phyloP scores from a whole-genome alignment of 192 early-diverging fungal species.

The Backusella westeae region DNA sequence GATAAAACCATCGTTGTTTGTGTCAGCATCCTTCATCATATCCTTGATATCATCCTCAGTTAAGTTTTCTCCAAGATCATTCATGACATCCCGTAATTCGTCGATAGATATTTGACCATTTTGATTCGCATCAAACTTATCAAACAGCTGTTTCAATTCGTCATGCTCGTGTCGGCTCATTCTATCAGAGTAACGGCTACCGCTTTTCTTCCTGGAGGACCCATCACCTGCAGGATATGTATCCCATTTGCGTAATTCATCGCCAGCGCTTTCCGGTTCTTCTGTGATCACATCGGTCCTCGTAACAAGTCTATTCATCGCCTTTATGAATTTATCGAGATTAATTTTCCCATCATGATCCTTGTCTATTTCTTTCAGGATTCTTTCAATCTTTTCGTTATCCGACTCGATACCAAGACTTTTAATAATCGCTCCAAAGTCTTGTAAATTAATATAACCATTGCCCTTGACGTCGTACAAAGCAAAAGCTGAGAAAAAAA shows the following conservation, averaged over 20 bases:
- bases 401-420: constrained; percentile 12
- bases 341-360: constrained; percentile 17
- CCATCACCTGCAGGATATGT: not conserved
- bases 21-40: constrained; percentile 37
- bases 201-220: not conserved
- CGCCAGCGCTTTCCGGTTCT: not conserved
- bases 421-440: constrained; percentile 9
- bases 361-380: constrained; percentile 5
- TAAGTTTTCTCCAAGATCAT: constrained; percentile 21
- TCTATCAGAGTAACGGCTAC: not conserved
- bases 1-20: constrained; percentile 34
- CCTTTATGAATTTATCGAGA: constrained; percentile 19
- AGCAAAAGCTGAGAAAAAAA: constrained; percentile 7
- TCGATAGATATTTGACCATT: constrained; percentile 27
- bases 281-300: not conserved
- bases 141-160: constrained; percentile 24
- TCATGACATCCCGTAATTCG: constrained; percentile 30
- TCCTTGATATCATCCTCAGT: constrained; percentile 20
- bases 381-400: not conserved
- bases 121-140: constrained; percentile 32
- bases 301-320: constrained; percentile 9
- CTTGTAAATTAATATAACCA: constrained; percentile 16
- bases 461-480: constrained; percentile 6
- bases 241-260: not conserved
- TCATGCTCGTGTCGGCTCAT: constrained; percentile 12